These are phyloP conservation scores for Vitis hybrid DNA, from an alignment of 177 flowering plant genomes.

Conservation along the genomic window DNA sequence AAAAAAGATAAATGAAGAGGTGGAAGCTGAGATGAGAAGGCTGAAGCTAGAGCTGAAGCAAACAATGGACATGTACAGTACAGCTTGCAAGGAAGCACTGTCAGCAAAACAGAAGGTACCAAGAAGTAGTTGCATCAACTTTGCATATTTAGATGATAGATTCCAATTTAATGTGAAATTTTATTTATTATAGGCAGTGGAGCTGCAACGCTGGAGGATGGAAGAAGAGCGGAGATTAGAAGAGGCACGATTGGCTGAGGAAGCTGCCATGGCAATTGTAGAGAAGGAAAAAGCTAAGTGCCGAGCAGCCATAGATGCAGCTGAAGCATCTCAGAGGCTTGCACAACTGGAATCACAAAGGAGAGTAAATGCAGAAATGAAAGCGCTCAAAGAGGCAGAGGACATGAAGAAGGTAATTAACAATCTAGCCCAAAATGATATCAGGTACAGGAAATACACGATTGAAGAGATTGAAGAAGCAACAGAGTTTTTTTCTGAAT, in stretches of 20 bases:
- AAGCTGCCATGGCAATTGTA: constrained; percentile 39
- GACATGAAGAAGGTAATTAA: constrained; percentile 28
- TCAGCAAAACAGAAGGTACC: constrained; percentile 39
- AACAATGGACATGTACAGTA: constrained; percentile 49
- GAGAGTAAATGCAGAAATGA: constrained; percentile 37
- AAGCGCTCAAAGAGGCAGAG: constrained; percentile 32
- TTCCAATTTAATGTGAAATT: constrained; percentile 8
- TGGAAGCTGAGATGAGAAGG: constrained; percentile 50
- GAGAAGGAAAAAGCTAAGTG: constrained; percentile 49
- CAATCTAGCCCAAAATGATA: constrained; percentile 13
- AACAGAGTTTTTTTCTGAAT: constrained; percentile 34
- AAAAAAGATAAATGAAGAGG: constrained; percentile 37
- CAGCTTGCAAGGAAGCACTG: constrained; percentile 55
- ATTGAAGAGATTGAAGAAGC: constrained; percentile 45
- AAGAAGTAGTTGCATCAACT: neutral
- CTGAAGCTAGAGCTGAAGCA: constrained; percentile 48
- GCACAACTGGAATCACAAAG: constrained; percentile 49
- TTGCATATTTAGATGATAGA: neutral
- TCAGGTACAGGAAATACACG: constrained; percentile 40
- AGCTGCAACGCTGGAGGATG: constrained; percentile 41
- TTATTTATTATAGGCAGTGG: constrained; percentile 29
- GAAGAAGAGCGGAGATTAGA: constrained; percentile 45
- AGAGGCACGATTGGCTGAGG: constrained; percentile 37
- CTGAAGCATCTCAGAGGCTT: constrained; percentile 42
- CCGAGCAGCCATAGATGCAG: constrained; percentile 44